Conservation (phyloP, 1,284 basidiomycete species). For the Apiotrichum mycotoxinovorans region DNA sequence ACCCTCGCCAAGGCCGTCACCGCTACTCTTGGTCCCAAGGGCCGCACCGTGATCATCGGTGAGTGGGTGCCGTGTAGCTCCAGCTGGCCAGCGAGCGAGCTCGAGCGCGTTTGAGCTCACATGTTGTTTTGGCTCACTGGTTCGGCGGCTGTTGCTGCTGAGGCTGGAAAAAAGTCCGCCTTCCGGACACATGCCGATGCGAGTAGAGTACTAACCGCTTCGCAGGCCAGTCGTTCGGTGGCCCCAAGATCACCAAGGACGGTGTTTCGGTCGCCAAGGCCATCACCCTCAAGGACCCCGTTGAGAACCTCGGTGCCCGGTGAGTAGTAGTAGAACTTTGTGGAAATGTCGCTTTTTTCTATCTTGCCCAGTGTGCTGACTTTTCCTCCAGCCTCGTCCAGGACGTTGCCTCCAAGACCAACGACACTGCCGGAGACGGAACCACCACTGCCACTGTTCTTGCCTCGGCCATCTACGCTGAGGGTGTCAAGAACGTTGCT, state of each 20-base stretch:
- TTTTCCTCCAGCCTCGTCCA: slow-evolving; percentile 72
- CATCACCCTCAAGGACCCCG: slow-evolving; percentile 93
- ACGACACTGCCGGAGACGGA: slow-evolving; percentile 96
- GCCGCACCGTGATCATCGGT: slow-evolving; percentile 98
- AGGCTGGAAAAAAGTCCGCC: too few species aligned
- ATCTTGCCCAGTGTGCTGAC: not conserved
- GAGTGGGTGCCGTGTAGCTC: slow-evolving; percentile 10
- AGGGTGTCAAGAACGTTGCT: slow-evolving; percentile 99
- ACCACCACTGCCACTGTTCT: slow-evolving; percentile 97
- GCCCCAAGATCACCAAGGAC: slow-evolving; percentile 98
- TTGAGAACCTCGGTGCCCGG: slow-evolving; percentile 98
- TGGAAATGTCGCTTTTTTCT: not conserved
- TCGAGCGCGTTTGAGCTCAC: not conserved
- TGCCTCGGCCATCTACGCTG: slow-evolving; percentile 93
- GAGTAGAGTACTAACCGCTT: not conserved
- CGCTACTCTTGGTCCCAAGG: slow-evolving; percentile 95
- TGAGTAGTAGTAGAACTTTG: slow-evolving; percentile 54
- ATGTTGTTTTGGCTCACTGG: too few species aligned
- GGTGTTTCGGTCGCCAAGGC: slow-evolving; percentile 98
- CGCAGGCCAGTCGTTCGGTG: slow-evolving; percentile 77
- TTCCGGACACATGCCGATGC: too few species aligned
- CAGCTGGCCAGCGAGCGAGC: not conserved
- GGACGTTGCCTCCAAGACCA: slow-evolving; percentile 94
- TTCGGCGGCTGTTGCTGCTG: not conserved
- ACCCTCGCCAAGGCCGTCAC: slow-evolving; percentile 91